A percentile compares a stretch with the other conserved stretches of the same genome.
Conservation (phyloP, 2,329 filamentous ascomycete species). For the Emmonsiellopsis sp. region DNA sequence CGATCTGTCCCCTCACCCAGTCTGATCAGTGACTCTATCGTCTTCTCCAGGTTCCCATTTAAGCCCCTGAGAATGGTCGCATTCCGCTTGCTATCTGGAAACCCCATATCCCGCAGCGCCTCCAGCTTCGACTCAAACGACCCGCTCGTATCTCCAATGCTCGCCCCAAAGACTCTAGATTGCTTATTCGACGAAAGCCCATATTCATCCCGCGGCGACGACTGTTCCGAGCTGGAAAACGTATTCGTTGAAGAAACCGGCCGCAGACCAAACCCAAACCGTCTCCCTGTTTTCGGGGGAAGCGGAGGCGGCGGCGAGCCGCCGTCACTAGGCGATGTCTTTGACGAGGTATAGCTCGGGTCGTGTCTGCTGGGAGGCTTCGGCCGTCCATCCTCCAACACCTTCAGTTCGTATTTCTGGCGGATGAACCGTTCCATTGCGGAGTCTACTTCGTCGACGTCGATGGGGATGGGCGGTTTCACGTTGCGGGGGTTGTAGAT, state of each 20-base stretch:
- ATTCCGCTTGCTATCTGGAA: slow-evolving; percentile 74
- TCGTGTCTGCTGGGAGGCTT: slow-evolving; percentile 44
- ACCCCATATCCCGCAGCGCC: slow-evolving; percentile 82
- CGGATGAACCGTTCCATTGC: slow-evolving; percentile 94
- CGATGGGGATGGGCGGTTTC: slow-evolving; percentile 75
- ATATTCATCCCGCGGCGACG: slow-evolving; percentile 21
- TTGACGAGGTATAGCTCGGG: slow-evolving; percentile 45
- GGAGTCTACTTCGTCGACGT: slow-evolving; percentile 84
- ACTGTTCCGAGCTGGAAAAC: slow-evolving; percentile 52
- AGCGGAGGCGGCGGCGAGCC: slow-evolving; percentile 44
- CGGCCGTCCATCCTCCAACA: slow-evolving; percentile 40
- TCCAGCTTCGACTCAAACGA: slow-evolving; percentile 65
- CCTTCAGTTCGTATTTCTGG: slow-evolving; percentile 75
- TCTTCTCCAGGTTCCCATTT: slow-evolving; percentile 74
- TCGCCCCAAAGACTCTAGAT: slow-evolving; percentile 48
- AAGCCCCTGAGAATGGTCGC: slow-evolving; percentile 71
- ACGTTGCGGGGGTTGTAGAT: slow-evolving; percentile 80
- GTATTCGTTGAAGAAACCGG: slow-evolving; percentile 64
- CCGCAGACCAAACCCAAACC: slow-evolving; percentile 56
- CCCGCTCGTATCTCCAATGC: slow-evolving; percentile 43
- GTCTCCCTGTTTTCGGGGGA: slow-evolving; percentile 51
- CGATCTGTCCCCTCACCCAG: slow-evolving; percentile 60
- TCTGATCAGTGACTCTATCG: slow-evolving; percentile 75
- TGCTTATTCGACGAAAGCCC: slow-evolving; percentile 51
- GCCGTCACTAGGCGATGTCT: slow-evolving; percentile 33